A percentile compares a stretch with the other conserved stretches of the same genome.
Evolutionary conservation across 192 early-diverging fungal genomes (phyloP).

Genomic region (Mortierella claussenii): DNA sequence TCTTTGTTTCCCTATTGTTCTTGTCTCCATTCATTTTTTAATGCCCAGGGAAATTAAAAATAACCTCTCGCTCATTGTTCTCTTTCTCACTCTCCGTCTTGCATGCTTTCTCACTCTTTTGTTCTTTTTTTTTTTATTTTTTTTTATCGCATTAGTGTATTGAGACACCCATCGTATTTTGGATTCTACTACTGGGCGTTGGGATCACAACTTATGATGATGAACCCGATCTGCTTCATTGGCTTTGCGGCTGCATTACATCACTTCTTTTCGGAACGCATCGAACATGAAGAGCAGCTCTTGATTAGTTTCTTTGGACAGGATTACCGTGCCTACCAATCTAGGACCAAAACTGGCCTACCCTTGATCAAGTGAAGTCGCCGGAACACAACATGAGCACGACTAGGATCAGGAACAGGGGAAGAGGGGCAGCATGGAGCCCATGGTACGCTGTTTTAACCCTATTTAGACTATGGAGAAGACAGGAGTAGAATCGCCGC

Average conservation of each 20-base stretch:
- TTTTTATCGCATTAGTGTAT: slow-evolving; percentile 54
- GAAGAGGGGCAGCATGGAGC: too few relatives aligned
- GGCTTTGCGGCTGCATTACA: slow-evolving; percentile 73
- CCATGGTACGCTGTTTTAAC: too few relatives aligned
- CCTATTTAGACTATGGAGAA: too few relatives aligned
- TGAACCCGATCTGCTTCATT: slow-evolving; percentile 81
- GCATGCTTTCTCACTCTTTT: slow-evolving; percentile 13
- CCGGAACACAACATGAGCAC: not conserved
- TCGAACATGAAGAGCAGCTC: slow-evolving; percentile 79
- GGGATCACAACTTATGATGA: slow-evolving; percentile 79
- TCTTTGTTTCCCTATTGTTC: too few relatives aligned
- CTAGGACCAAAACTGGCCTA: slow-evolving; percentile 72
- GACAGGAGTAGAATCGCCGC: too few relatives aligned
- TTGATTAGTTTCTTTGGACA: slow-evolving; percentile 86
- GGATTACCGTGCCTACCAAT: slow-evolving; percentile 76
- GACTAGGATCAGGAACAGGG: not conserved
- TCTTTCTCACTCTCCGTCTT: too few relatives aligned
- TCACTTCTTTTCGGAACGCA: slow-evolving; percentile 83
- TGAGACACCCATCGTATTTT: slow-evolving; percentile 96
- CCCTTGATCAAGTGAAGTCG: slow-evolving; percentile 66
- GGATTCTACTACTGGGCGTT: slow-evolving; percentile 95
- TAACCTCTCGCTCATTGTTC: too few relatives aligned
- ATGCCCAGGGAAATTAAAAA: too few relatives aligned
- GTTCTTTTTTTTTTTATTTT: slow-evolving; percentile 4
- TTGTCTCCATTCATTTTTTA: too few relatives aligned